Evolutionary conservation across 2,329 filamentous ascomycete species (phyloP).

Genomic region (Xylariaceae sp.): DNA sequence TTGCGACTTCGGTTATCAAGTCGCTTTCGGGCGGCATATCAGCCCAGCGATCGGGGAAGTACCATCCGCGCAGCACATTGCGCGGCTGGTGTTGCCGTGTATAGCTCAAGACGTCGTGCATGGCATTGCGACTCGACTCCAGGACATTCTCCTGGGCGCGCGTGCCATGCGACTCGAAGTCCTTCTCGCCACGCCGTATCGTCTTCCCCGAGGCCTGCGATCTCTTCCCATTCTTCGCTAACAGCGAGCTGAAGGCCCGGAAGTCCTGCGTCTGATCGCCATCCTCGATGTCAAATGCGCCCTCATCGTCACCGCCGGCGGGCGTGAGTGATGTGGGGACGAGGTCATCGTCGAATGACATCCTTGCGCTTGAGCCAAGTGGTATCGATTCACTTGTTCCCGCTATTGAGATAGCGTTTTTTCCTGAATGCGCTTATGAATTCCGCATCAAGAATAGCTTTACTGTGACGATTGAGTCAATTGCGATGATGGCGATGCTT

Average conservation of each 20-base stretch:
- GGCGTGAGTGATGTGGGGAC: slow-evolving; percentile 1
- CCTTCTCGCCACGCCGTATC: slow-evolving; percentile 90
- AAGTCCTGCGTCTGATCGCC: slow-evolving; percentile 63
- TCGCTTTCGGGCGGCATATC: slow-evolving; percentile 22
- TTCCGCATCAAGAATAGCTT: neutral
- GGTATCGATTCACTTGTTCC: neutral
- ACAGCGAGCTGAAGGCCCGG: slow-evolving; percentile 58
- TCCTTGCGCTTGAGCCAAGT: slow-evolving; percentile 8
- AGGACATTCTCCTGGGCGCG: slow-evolving; percentile 72
- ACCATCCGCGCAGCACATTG: slow-evolving; percentile 64
- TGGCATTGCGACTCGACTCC: slow-evolving; percentile 74
- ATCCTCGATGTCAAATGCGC: slow-evolving; percentile 21
- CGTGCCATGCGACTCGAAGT: slow-evolving; percentile 92
- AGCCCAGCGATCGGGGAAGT: slow-evolving; percentile 59
- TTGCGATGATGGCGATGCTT: neutral
- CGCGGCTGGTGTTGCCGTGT: slow-evolving; percentile 69
- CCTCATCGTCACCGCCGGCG: slow-evolving; percentile 21
- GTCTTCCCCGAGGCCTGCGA: slow-evolving; percentile 47
- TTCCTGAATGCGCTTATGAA: neutral
- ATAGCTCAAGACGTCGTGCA: slow-evolving; percentile 80
- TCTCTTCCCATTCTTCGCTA: slow-evolving; percentile 33
- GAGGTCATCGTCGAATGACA: slow-evolving; percentile 29
- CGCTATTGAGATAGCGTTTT: neutral
- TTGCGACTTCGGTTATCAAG: slow-evolving; percentile 4
- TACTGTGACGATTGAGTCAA: neutral